These are phyloP conservation scores for Isatis tinctoria DNA, from an alignment of 345 rosid species.

Conservation along the genomic window DNA sequence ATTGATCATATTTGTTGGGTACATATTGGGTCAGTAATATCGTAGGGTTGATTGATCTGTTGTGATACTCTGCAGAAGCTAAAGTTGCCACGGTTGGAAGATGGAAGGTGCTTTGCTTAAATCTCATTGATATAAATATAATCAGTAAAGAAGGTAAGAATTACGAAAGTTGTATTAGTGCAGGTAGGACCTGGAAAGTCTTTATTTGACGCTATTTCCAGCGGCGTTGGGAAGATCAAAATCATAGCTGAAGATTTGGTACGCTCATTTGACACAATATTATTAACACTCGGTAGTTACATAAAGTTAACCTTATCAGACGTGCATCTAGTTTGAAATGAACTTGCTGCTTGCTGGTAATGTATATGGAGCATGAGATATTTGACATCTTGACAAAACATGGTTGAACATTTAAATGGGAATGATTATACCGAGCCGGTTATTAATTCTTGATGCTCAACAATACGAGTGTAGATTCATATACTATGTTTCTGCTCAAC, in stretches of 20 bases:
- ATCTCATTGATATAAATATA: slow-evolving; percentile 16
- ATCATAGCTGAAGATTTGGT: slow-evolving; percentile 97
- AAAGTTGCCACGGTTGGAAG: slow-evolving; percentile 74
- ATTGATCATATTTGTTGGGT: background rate
- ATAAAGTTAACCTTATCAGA: background rate
- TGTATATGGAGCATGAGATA: background rate
- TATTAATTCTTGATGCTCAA: background rate
- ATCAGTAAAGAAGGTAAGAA: slow-evolving; percentile 16
- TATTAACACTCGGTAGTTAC: background rate
- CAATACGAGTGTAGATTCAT: background rate
- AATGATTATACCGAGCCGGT: background rate
- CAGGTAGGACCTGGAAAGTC: slow-evolving; percentile 97
- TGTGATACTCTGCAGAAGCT: slow-evolving; percentile 56
- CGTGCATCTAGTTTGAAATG: background rate
- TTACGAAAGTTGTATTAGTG: slow-evolving; percentile 35
- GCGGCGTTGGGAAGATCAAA: slow-evolving; percentile 63
- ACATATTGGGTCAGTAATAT: background rate
- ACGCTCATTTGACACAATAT: slow-evolving; percentile 31
- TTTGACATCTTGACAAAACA: background rate
- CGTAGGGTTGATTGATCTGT: background rate
- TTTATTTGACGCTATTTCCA: slow-evolving; percentile 69
- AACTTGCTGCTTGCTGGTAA: background rate
- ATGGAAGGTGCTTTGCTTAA: slow-evolving; percentile 61
- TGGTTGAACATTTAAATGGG: background rate
- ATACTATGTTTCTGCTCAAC: background rate